A percentile compares a stretch with the other conserved stretches of the same genome.
Evolutionary conservation across 352 stramenopile species (phyloP).

Genomic region (Globisporangium abappressorium): DNA sequence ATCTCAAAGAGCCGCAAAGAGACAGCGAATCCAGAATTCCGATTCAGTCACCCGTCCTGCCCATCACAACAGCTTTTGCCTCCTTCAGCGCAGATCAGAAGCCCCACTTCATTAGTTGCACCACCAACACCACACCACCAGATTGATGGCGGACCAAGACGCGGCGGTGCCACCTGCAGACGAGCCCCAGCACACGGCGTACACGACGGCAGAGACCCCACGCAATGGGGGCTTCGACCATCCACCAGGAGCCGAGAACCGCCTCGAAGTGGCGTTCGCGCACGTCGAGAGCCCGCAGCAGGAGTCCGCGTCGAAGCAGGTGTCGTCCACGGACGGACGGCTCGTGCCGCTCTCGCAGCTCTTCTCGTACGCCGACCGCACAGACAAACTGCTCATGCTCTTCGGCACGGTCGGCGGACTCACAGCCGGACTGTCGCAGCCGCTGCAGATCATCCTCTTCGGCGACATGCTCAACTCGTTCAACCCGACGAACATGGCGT

Average conservation of each 20-base stretch:
- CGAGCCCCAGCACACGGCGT: too few species aligned
- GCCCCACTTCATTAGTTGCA: too few species aligned
- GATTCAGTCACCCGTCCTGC: too few species aligned
- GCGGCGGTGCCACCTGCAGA: too few species aligned
- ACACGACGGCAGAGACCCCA: background rate
- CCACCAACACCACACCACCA: too few species aligned
- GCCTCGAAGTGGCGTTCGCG: conserved; percentile 12
- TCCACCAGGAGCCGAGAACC: conserved; percentile 4
- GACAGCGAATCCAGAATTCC: too few species aligned
- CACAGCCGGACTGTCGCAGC: conserved; percentile 17
- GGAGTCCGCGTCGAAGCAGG: conserved; percentile 21
- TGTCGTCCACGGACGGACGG: conserved; percentile 21
- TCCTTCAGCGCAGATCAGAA: too few species aligned
- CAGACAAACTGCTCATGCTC: conserved; percentile 26
- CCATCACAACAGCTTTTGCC: too few species aligned
- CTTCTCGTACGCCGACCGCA: conserved; percentile 40
- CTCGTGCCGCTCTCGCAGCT: conserved; percentile 44
- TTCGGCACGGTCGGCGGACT: conserved; percentile 18
- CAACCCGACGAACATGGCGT: conserved; percentile 14
- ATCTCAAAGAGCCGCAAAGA: too few species aligned
- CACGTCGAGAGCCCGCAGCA: background rate
- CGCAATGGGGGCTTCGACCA: background rate
- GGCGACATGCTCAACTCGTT: conserved; percentile 37
- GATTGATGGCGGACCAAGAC: too few species aligned
- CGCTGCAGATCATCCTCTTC: conserved; percentile 34